Evolutionary conservation across 441 rosid genomes (phyloP).

Genomic region (Rhodomyrtus psidioides): DNA sequence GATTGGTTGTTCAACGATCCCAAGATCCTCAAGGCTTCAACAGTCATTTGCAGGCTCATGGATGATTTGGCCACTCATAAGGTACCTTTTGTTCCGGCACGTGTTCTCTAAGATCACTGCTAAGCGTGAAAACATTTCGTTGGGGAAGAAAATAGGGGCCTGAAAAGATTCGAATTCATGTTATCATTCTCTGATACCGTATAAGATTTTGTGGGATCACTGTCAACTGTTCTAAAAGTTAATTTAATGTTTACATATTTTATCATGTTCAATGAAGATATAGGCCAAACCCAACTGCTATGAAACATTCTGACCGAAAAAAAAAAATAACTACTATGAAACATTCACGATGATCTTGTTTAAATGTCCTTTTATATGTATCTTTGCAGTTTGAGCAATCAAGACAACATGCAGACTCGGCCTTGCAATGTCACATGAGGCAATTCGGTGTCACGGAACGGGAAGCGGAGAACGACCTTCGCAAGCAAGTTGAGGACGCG

Average conservation of each 20-base stretch:
- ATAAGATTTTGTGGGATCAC: too few species aligned
- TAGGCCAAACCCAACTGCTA: not conserved
- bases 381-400: not conserved
- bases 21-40: not conserved
- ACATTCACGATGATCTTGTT: not conserved
- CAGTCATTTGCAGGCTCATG: not conserved
- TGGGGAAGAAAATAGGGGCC: too few species aligned
- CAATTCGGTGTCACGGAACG: not conserved
- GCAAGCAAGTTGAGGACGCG: not conserved
- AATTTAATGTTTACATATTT: too few species aligned
- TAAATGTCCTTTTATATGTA: not conserved
- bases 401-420: not conserved
- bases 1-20: not conserved
- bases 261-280: not conserved
- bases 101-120: too few species aligned
- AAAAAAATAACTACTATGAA: too few species aligned
- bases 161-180: too few species aligned
- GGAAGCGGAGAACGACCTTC: not conserved
- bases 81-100: not conserved
- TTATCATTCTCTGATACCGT: too few species aligned
- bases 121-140: too few species aligned
- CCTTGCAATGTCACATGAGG: not conserved
- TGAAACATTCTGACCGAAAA: too few species aligned
- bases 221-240: too few species aligned
- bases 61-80: not conserved